These are phyloP conservation scores for Fraxinus ornus DNA, from an alignment of 305 asterid species.

Conservation along the genomic window DNA sequence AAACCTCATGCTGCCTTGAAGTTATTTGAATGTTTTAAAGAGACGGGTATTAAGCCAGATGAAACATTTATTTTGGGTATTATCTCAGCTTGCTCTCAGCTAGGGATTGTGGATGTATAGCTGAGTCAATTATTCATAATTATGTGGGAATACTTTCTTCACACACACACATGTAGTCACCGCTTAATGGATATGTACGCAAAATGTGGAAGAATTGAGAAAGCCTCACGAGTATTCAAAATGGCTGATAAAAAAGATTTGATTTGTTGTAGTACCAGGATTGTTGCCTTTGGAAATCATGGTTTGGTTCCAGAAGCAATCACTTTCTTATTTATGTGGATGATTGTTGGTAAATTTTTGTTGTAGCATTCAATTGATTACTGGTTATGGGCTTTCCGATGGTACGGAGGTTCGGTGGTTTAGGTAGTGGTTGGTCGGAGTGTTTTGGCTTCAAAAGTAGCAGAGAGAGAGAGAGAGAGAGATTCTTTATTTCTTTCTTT, in stretches of 20 bases:
- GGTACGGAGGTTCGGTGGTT: too few relatives aligned
- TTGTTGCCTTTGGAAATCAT: constrained; percentile 15
- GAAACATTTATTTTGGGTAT: constrained; percentile 6
- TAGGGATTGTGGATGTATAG: constrained; percentile 20
- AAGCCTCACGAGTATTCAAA: constrained; percentile 22
- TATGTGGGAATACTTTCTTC: constrained; percentile 8
- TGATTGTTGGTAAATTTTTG: too few relatives aligned
- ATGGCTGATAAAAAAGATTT: constrained; percentile 9
- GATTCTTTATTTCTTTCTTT: too few relatives aligned
- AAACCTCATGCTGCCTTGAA: constrained; percentile 4
- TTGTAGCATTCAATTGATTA: too few relatives aligned
- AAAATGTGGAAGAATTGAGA: constrained; percentile 29
- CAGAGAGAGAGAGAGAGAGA: too few relatives aligned
- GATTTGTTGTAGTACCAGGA: constrained; percentile 18
- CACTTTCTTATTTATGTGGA: not conserved
- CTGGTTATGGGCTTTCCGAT: too few relatives aligned
- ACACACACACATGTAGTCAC: constrained; percentile 20
- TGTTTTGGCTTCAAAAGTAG: too few relatives aligned
- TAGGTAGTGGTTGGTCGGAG: too few relatives aligned
- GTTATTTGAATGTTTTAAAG: not conserved
- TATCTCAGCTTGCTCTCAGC: constrained; percentile 26
- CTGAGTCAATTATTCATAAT: constrained; percentile 7
- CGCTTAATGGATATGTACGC: constrained; percentile 24
- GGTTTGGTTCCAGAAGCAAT: constrained; percentile 16
- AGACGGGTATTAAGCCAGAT: not conserved